Base-by-base conservation (phyloP, 1,139 yeast species). In the Meyerozyma smithsonii region DNA sequence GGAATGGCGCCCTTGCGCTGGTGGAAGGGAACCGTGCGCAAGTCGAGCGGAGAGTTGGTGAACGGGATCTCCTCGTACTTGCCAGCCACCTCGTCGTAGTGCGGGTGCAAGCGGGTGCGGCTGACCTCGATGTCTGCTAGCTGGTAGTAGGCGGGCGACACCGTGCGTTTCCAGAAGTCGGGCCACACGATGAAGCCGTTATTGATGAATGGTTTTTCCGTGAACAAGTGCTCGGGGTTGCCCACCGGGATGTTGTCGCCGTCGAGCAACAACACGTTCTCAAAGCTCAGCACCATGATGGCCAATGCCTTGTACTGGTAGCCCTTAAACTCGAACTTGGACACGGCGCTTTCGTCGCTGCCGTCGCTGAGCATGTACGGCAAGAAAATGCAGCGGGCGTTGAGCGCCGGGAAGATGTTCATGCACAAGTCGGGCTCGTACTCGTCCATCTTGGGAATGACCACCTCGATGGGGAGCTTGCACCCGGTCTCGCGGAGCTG, bases 301-400 rank as follows among this genome's bases (percentile, higher is more conserved):
- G 95, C 90, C 47, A 87, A 62, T 0, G 85, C 83, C 58, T 87
- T 88, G 61, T 81, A 82, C 53, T 85, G 95, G 56, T 81, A 86
- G 0, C 95, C 94, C 54, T 77, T 72, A 51, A 85, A 79, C 28
- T 68, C 61, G 46, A 79, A 77, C 41, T 69, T 51, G 24, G 49
- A 42, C 19, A 45, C 48, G 28, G 45, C 43, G 17, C 37, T 34
- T 10, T 30, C 39, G 10, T 46, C 46, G 11, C 46, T 47, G 7
- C 46, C 43, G 32, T 45, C 44, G 19, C 84, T 82, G 44, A 83
- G 69, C 11, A 75, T 74, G 39, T 76, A 74, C 14, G 82, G 78
- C 45, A 84, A 58, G 44, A 72, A 71, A 15, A 83, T 72, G 67
- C 96, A 87, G 51, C 72, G 74, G 15, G 94, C 94, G 48, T 80